A percentile compares a stretch with the other conserved stretches of the same genome.
Conservation (phyloP, 139 green algal genomes). For the Tetradesmus obliquus region DNA sequence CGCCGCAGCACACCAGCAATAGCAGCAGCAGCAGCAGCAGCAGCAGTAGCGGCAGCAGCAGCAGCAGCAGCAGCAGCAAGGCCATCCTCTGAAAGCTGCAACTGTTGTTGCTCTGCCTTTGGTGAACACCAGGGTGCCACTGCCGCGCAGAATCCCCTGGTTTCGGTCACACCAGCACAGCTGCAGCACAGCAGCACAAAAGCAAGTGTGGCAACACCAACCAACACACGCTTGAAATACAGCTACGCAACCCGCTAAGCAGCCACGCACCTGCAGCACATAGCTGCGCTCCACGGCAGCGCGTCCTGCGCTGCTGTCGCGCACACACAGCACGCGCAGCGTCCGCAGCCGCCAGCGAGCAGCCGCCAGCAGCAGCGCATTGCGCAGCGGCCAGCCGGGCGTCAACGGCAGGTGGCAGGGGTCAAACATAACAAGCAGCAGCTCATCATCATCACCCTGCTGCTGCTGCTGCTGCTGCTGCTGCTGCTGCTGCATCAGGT, state of each 20-base stretch:
- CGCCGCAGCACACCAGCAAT: too few species aligned
- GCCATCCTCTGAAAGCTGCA: too few species aligned
- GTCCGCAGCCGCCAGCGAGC: constrained; percentile 43
- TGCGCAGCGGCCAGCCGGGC: constrained; percentile 91
- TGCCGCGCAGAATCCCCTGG: too few species aligned
- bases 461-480: constrained; percentile 23
- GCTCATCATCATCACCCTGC: not conserved
- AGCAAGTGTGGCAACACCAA: too few species aligned
- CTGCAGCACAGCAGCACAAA: too few species aligned
- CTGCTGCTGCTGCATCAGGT: constrained; percentile 6
- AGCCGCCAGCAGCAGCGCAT: constrained; percentile 82
- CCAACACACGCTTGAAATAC: not conserved
- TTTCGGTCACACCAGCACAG: too few species aligned
- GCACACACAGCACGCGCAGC: constrained; percentile 81
- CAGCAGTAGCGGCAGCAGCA: too few species aligned
- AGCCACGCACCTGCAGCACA: constrained; percentile 10
- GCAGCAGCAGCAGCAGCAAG: too few species aligned
- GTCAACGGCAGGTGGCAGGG: constrained; percentile 60
- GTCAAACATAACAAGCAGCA: constrained; percentile 80
- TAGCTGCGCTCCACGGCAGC: constrained; percentile 24
- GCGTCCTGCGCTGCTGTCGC: constrained; percentile 59
- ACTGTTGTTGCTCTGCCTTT: too few species aligned
- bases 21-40: too few species aligned
- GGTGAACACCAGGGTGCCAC: too few species aligned
- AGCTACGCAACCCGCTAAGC: not conserved